Evolutionary conservation across 345 rosid species (phyloP).

Genomic region (Brassica nigra): DNA sequence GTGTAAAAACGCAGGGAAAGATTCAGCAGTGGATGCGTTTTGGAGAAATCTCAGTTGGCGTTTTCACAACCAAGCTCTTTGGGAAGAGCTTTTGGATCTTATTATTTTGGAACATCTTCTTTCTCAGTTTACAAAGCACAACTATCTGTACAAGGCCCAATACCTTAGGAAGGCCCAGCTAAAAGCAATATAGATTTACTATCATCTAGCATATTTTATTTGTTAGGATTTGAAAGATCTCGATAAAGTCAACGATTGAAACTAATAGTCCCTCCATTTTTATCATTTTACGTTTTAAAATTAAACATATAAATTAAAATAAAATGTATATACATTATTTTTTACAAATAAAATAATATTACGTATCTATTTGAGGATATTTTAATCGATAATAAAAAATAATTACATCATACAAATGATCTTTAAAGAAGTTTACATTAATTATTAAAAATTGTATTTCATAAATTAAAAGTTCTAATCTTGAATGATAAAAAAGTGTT

Average conservation of each 20-base stretch:
- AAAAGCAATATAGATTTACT: background rate
- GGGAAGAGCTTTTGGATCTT: conserved; percentile 71
- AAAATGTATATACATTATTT: no score
- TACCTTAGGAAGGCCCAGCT: background rate
- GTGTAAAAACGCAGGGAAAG: conserved; percentile 55
- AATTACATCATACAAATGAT: no score
- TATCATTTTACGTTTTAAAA: no score
- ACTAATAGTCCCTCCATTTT: no score
- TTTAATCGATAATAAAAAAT: no score
- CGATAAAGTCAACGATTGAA: background rate
- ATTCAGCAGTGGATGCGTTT: conserved; percentile 46
- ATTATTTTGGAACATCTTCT: conserved; percentile 46
- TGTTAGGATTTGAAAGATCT: background rate
- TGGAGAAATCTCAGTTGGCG: conserved; percentile 64
- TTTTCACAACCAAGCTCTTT: conserved; percentile 75
- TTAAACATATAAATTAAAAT: no score
- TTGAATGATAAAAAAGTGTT: no score
- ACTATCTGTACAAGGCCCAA: background rate
- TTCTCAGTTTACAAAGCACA: conserved; percentile 63
- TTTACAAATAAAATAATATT: no score
- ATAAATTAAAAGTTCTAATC: no score
- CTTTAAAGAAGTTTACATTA: no score
- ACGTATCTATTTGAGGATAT: no score
- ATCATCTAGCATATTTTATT: background rate
- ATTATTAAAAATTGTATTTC: no score